Percentiles rank a stretch among this genome's conserved stretches.
Conservation (phyloP, 139 green algal species). For the Chlamydomonas incerta region DNA sequence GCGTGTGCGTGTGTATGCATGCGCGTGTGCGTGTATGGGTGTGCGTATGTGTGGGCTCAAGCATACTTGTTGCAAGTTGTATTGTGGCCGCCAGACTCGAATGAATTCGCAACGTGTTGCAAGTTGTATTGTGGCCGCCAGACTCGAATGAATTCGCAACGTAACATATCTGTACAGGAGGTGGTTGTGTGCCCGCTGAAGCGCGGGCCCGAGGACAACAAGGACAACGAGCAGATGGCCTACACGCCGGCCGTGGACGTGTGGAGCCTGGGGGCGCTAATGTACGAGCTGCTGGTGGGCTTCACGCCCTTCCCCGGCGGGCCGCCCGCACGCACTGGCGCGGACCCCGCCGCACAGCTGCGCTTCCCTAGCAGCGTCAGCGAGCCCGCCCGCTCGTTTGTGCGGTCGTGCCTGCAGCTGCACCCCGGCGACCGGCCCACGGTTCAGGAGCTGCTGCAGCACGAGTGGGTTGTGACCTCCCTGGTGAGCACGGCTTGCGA, state of each 20-base stretch:
- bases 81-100: too few relatives aligned
- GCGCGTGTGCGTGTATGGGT: too few relatives aligned
- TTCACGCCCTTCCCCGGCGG: constrained; percentile 37
- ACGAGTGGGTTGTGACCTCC: constrained; percentile 39
- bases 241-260: constrained; percentile 58
- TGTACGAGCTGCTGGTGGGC: constrained; percentile 63
- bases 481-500: too few relatives aligned
- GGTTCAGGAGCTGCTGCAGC: constrained; percentile 46
- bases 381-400: constrained; percentile 20
- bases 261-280: constrained; percentile 59
- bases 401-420: constrained; percentile 33
- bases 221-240: constrained; percentile 45
- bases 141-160: too few relatives aligned
- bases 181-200: constrained; percentile 58
- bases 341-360: background rate
- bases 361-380: constrained; percentile 31
- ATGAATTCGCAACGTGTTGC: too few relatives aligned
- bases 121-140: too few relatives aligned
- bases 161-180: too few relatives aligned
- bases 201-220: constrained; percentile 59
- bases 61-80: too few relatives aligned
- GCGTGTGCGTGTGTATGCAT: too few relatives aligned
- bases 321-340: background rate
- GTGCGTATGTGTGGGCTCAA: too few relatives aligned
- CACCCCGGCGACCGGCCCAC: constrained; percentile 46